Evolutionary conservation across 2,329 filamentous ascomycete species (phyloP).

Genomic region (Pseudonectria buxi): DNA sequence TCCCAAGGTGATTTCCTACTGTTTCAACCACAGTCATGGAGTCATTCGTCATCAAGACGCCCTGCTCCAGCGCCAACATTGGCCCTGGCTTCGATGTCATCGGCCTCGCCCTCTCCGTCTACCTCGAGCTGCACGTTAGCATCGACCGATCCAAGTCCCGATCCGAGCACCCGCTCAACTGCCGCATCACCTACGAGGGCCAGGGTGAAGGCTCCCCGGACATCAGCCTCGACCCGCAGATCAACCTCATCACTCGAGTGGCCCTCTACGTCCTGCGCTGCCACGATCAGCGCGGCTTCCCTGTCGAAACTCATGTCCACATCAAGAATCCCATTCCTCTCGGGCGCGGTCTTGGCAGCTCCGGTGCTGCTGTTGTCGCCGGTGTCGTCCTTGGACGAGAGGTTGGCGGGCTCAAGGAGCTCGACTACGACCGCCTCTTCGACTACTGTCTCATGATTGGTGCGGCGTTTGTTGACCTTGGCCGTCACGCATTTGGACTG

Average conservation of each 20-base stretch:
- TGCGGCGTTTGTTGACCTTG: conserved; percentile 28
- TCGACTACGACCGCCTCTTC: conserved; percentile 76
- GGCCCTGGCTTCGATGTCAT: conserved; percentile 97
- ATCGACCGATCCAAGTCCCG: conserved; percentile 52
- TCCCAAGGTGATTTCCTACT: conserved; percentile 13
- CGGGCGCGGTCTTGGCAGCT: conserved; percentile 87
- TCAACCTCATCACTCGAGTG: conserved; percentile 89
- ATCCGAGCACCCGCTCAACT: conserved; percentile 67
- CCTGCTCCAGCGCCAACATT: conserved; percentile 96
- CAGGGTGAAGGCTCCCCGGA: conserved; percentile 62
- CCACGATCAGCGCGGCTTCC: conserved; percentile 80
- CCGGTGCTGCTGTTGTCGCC: conserved; percentile 89
- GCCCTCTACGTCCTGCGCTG: conserved; percentile 93
- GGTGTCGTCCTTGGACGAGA: conserved; percentile 91
- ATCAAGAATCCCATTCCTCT: conserved; percentile 94
- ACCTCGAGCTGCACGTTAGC: conserved; percentile 81
- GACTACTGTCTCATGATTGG: conserved; percentile 98
- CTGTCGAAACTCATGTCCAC: conserved; percentile 80
- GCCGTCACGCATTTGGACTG: conserved; percentile 2
- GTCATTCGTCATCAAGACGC: conserved; percentile 68
- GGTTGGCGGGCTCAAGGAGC: conserved; percentile 66
- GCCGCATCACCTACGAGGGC: conserved; percentile 85
- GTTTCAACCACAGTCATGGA: conserved; percentile 37
- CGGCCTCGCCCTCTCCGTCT: conserved; percentile 86
- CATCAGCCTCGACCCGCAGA: conserved; percentile 76